These are phyloP conservation scores for Nidularia pulvinata DNA, from an alignment of 768 basidiomycete genomes.

Conservation along the genomic window DNA sequence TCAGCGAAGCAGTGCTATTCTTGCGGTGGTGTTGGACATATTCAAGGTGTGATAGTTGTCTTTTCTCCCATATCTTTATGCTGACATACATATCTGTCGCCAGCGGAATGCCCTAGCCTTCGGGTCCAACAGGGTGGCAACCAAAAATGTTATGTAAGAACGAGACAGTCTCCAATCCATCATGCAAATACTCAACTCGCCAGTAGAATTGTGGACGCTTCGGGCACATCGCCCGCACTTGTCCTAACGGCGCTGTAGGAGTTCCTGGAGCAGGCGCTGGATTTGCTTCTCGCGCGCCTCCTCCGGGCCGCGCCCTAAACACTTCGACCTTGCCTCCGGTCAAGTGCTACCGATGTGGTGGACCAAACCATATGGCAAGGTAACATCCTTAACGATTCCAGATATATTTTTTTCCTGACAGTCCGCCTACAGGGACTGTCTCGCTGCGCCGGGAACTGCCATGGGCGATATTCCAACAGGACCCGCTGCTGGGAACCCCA, in stretches of 20 bases:
- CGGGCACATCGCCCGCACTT: constrained; percentile 81
- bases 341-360: constrained; percentile 90
- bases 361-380: constrained; percentile 87
- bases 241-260: constrained; percentile 49
- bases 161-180: neutral
- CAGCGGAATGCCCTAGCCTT: constrained; percentile 82
- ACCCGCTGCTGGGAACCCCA: constrained; percentile 37
- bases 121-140: constrained; percentile 63
- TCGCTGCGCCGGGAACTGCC: constrained; percentile 66
- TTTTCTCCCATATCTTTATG: neutral
- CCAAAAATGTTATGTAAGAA: constrained; percentile 84
- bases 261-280: constrained; percentile 29
- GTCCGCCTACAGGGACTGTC: constrained; percentile 62
- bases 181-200: constrained; percentile 5
- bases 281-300: constrained; percentile 70
- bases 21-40: constrained; percentile 91
- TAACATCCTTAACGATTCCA: constrained; percentile 20
- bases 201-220: constrained; percentile 75
- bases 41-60: constrained; percentile 45
- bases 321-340: constrained; percentile 79
- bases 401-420: constrained; percentile 2
- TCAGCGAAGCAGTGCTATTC: constrained; percentile 92
- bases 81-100: neutral
- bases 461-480: constrained; percentile 45
- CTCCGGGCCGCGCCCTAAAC: constrained; percentile 75